phyloP scores from a whole-genome alignment of 2,329 filamentous ascomycete genomes.

The Calonectria pteridis region DNA sequence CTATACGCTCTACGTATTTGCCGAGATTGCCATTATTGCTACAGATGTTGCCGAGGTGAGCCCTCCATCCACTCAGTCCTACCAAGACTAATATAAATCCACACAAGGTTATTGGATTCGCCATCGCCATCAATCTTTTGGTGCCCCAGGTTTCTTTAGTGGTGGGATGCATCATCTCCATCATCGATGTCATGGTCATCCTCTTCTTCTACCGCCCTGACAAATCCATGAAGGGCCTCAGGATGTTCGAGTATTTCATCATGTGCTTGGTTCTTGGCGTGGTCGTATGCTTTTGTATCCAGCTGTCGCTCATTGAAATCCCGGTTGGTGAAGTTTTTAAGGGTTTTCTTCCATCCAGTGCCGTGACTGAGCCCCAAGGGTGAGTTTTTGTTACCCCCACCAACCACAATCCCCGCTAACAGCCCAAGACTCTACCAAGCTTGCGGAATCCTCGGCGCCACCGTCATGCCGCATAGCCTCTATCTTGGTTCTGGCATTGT shows the following conservation, averaged over 20 bases:
- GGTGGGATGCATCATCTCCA: constrained; percentile 76
- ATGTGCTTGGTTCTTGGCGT: constrained; percentile 74
- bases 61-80: too few relatives aligned
- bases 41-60: constrained; percentile 74
- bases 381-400: constrained; percentile 40
- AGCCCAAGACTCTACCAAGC: constrained; percentile 69
- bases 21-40: constrained; percentile 77
- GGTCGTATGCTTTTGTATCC: constrained; percentile 77
- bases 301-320: constrained; percentile 72
- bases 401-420: not conserved
- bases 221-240: constrained; percentile 68
- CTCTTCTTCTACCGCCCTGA: constrained; percentile 74
- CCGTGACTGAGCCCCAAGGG: constrained; percentile 69
- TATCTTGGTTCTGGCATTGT: constrained; percentile 79
- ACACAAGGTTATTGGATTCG: constrained; percentile 74
- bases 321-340: constrained; percentile 70
- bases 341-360: constrained; percentile 74
- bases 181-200: constrained; percentile 76
- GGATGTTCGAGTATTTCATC: constrained; percentile 75
- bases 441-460: constrained; percentile 82
- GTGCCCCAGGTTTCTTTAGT: constrained; percentile 74
- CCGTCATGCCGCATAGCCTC: constrained; percentile 78
- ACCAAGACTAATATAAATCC: not conserved
- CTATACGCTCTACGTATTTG: constrained; percentile 71
- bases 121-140: constrained; percentile 76